Evolutionary conservation across 352 stramenopile genomes (phyloP), one percentile per base, ranked within the genome.

Genomic region (Globisporangium cystogenes): DNA sequence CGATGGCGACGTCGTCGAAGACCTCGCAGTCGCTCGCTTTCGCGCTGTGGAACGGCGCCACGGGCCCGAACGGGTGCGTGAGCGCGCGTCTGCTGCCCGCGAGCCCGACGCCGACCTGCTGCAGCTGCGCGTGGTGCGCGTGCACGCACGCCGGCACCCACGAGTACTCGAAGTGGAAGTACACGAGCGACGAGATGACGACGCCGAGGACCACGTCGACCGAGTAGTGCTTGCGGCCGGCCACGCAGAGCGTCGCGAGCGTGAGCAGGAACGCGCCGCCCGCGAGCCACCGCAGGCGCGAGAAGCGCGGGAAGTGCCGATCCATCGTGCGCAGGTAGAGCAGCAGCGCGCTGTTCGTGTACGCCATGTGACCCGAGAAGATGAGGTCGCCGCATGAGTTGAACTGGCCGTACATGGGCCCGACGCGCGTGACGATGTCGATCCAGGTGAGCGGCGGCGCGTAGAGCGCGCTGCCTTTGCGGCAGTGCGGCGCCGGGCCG

Each of bases 361-460:
- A 87, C n/a, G 74, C 74, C 70, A 86, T 83, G 64, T 90, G 78
- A 4, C 78, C 78, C 43, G 78, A 90, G 55, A 90, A 90, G 27
- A 90, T 81, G 26, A 90, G 70, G 57, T 90, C 79, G 15, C 79
- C 79, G 51, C 79, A 90, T 27, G 79, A 87, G 55, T 82, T 87
- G 72, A 82, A 81, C 53, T 84, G 79, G 50, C 75, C 75, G 66
- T 86, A 86, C 52, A 86, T 84, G 6, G 75, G 75, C 8, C 75
- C 75, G 18, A 86, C 70, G 51, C 72, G 68, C 40, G 77, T 88
- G 52, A 86, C 67, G 35, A 90, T 85, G 54, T 90, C 80, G 57
- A 86, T 79, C 75, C 77, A 90, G 7, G 54, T 82, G 15, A 61
- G 63, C 5, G 80, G 80, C 45, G 80, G 76, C 45, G 72, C 67